Evolutionary conservation across 345 rosid genomes (phyloP).

Genomic region (Schrenkiella parvula): DNA sequence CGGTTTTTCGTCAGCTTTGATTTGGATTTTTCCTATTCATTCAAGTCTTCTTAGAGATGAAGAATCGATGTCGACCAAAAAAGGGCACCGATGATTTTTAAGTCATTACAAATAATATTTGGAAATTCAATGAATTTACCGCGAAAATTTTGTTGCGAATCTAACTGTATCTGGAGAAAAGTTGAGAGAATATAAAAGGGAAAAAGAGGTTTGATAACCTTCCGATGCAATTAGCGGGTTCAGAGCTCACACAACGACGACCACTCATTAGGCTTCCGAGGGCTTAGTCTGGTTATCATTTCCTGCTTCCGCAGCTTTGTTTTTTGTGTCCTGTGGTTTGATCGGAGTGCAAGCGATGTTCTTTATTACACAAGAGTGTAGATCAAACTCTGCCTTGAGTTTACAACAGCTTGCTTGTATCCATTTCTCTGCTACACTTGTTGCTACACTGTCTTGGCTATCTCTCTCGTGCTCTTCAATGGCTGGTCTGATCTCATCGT

Average conservation of each 20-base stretch:
- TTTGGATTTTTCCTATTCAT: not conserved
- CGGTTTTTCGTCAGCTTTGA: slow-evolving; percentile 30
- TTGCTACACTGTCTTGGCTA: slow-evolving; percentile 84
- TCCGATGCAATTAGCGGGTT: not conserved
- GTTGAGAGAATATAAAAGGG: too few species aligned
- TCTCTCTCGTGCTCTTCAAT: slow-evolving; percentile 97
- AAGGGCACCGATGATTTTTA: not conserved
- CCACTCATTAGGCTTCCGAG: slow-evolving; percentile 13
- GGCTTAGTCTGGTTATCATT: slow-evolving; percentile 35
- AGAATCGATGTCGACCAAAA: slow-evolving; percentile 6
- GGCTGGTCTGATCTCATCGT: slow-evolving; percentile 79
- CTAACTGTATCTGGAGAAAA: not conserved
- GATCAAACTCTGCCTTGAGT: slow-evolving; percentile 84
- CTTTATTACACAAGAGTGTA: slow-evolving; percentile 63
- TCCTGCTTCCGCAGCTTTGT: slow-evolving; percentile 6
- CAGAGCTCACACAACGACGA: not conserved
- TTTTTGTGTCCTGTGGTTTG: slow-evolving; percentile 31
- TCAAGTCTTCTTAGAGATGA: slow-evolving; percentile 4
- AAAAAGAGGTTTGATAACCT: too few species aligned
- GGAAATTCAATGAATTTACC: not conserved
- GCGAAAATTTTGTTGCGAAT: not conserved
- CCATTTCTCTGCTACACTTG: slow-evolving; percentile 97
- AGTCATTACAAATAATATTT: not conserved
- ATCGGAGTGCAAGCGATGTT: slow-evolving; percentile 55
- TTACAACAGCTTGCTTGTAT: slow-evolving; percentile 76